These are phyloP conservation scores for Monosporozyma siamensis DNA, from an alignment of 805 yeast species.

Conservation along the genomic window DNA sequence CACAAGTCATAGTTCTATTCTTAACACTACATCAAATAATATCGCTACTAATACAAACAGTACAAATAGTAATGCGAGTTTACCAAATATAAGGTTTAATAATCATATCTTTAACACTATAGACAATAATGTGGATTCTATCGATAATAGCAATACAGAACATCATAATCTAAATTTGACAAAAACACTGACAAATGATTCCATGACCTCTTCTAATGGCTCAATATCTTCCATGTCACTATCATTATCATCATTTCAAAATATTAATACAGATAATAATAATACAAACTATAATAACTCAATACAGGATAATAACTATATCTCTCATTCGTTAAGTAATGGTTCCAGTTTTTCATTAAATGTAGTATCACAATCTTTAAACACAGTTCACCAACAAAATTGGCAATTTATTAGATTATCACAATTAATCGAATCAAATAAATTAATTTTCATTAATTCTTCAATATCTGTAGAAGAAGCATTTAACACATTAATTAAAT, in stretches of 20 bases:
- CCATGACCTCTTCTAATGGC: conserved; percentile 6
- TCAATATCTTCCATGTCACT: conserved; percentile 8
- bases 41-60: background rate
- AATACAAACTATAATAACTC: background rate
- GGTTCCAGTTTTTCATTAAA: conserved; percentile 1
- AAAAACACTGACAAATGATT: conserved; percentile 7
- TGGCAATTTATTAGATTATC: conserved; percentile 66
- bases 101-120: conserved; percentile 1
- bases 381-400: conserved; percentile 30
- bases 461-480: conserved; percentile 76
- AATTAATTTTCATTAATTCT: conserved; percentile 60
- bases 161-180: background rate
- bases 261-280: background rate
- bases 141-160: background rate
- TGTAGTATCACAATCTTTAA: conserved; percentile 23
- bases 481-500: conserved; percentile 60
- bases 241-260: background rate
- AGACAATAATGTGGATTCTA: background rate
- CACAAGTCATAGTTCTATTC: conserved; percentile 1
- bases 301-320: background rate
- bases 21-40: background rate
- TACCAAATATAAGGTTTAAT: conserved; percentile 1
- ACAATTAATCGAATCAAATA: conserved; percentile 70
- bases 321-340: background rate
- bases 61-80: background rate